Evolutionary conservation across 225 moss, liverwort and hornwort species (phyloP), one percentile per base, ranked within the genome.

Genomic region (Pseudisothecium myosuroides): DNA sequence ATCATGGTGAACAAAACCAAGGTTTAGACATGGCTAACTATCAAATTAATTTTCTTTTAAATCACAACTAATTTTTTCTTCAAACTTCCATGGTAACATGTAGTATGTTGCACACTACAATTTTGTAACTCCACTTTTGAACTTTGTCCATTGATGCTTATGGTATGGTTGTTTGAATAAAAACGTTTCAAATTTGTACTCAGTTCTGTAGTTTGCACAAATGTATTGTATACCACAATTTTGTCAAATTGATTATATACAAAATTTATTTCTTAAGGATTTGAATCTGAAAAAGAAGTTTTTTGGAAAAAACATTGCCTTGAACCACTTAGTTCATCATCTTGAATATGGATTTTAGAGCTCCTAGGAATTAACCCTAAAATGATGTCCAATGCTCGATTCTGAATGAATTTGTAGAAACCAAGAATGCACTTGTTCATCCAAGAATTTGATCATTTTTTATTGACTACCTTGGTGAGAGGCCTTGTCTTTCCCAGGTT

Each of bases 211-310:
- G 0, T 54, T 77, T 77, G 8, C 24, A 0, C 14, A 54, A 54
- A 34, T 54, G 14, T 6, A 24, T 77, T 24, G 2, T 37, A 37
- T 37, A 37, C 3, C 2, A 24, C 8, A 55, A 55, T 77, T 23
- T 50, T 14, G 23, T 76, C 36, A 52, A 22, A 36, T 23, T 9
- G 9, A 36, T 77, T 9, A 54, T 36, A 6, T 10, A 36, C 2
- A 6, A 78, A 77, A n/a, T 14, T 37, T 26, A 14, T 10, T 26
- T 21, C 6, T 26, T 26, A 2, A n/a, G 0, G 22, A 55, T 55
- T 55, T 0, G 0, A 54, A 8, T 36, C 0, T 37, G 1, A 21
- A 24, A 50, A 34, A 21, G 14, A 77, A 54, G 13, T 2, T n/a
- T 8, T 36, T 24, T 78, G 26, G 24, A n/a, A 1, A n/a, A 78